Percentiles rank a stretch among this genome's conserved stretches.
Conservation (phyloP, 805 yeast species). For the Monosporozyma aerobia region DNA sequence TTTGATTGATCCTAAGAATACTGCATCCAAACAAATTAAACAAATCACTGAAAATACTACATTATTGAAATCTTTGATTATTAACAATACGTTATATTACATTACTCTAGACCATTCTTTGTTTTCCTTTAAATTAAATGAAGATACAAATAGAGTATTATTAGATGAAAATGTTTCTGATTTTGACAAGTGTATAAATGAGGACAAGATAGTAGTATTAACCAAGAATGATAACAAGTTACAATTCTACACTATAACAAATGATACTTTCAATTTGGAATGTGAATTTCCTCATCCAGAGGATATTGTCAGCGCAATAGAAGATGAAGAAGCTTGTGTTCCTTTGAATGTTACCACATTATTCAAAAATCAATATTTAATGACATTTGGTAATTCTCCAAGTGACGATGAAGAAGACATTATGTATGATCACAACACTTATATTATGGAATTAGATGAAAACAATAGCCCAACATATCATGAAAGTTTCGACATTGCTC, state of each 20-base stretch:
- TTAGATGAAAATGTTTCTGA: neutral
- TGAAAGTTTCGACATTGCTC: conserved; percentile 38
- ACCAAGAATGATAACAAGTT: neutral
- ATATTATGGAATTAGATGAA: conserved; percentile 9
- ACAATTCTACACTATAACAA: neutral
- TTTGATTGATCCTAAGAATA: neutral
- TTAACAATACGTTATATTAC: neutral
- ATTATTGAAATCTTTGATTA: neutral
- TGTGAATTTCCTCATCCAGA: conserved; percentile 20
- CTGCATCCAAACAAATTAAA: neutral
- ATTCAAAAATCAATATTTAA: conserved; percentile 15
- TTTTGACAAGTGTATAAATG: conserved; percentile 1
- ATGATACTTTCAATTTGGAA: conserved; percentile 8
- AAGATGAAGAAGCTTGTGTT: conserved; percentile 27
- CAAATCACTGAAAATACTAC: neutral
- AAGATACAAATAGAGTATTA: neutral
- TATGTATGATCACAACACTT: conserved; percentile 23
- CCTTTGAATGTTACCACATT: conserved; percentile 19
- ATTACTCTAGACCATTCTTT: neutral
- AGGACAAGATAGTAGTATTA: conserved; percentile 3
- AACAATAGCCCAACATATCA: conserved; percentile 10
- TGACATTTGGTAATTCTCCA: conserved; percentile 26
- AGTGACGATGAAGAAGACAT: conserved; percentile 15
- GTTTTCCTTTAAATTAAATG: neutral
- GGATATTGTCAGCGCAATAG: conserved; percentile 19